These are phyloP conservation scores for Halophytophthora batemanensis DNA, from an alignment of 352 stramenopile species.

Conservation along the genomic window DNA sequence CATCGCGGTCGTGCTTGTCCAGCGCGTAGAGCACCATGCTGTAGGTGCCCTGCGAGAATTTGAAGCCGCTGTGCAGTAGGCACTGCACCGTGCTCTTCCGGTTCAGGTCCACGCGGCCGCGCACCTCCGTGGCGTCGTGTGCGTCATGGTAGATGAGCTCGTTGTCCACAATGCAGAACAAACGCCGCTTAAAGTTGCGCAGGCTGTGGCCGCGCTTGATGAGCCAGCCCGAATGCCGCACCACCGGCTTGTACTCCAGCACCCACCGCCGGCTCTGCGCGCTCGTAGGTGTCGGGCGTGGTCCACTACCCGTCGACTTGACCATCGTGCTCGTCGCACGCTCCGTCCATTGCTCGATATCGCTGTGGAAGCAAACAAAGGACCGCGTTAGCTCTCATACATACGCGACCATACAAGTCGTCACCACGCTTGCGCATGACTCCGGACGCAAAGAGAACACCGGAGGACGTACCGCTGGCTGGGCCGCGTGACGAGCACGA, in stretches of 20 bases:
- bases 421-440: slow-evolving; percentile 1
- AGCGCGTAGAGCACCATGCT: slow-evolving; percentile 80
- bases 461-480: slow-evolving; percentile 52
- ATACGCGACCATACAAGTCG: slow-evolving; percentile 5
- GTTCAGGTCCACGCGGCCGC: slow-evolving; percentile 65
- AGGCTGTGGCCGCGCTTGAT: slow-evolving; percentile 82
- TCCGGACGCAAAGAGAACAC: neutral
- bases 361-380: slow-evolving; percentile 21
- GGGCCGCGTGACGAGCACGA: slow-evolving; percentile 71
- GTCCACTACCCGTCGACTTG: slow-evolving; percentile 42
- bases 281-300: slow-evolving; percentile 42
- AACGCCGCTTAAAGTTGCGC: slow-evolving; percentile 79
- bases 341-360: slow-evolving; percentile 82
- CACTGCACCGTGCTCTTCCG: slow-evolving; percentile 64
- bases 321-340: slow-evolving; percentile 75
- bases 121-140: slow-evolving; percentile 73
- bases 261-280: slow-evolving; percentile 67
- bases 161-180: slow-evolving; percentile 85
- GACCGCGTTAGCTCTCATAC: neutral
- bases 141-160: slow-evolving; percentile 86
- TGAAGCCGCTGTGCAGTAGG: slow-evolving; percentile 75
- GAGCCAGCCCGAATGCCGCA: slow-evolving; percentile 82
- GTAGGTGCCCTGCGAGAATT: slow-evolving; percentile 65
- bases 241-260: slow-evolving; percentile 80
- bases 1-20: slow-evolving; percentile 70